Conservation (phyloP, 495 filamentous ascomycete genomes). For the Podospora pseudocomata region DNA sequence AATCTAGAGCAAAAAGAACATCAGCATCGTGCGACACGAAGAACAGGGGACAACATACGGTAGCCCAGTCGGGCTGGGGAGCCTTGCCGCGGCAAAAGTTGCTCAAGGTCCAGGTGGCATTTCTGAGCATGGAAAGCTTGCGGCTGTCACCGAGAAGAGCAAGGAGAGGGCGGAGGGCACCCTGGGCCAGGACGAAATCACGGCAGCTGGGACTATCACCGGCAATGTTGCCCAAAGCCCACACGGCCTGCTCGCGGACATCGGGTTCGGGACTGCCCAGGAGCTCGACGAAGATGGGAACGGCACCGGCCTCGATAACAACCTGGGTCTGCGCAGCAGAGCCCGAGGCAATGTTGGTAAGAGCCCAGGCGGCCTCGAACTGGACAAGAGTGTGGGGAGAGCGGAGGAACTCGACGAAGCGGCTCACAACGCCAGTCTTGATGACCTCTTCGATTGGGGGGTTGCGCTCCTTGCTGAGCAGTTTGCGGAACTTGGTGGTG, state of each 20-base stretch:
- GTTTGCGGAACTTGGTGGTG: constrained; percentile 98
- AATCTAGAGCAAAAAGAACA: constrained; percentile 57
- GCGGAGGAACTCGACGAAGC: constrained; percentile 97
- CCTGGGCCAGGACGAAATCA: constrained; percentile 87
- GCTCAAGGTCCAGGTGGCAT: constrained; percentile 98
- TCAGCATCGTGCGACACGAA: constrained; percentile 23
- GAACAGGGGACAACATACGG: constrained; percentile 58
- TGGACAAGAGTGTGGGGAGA: constrained; percentile 98
- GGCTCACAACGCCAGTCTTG: constrained; percentile 94
- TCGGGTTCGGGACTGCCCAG: constrained; percentile 94
- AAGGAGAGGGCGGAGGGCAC: constrained; percentile 86
- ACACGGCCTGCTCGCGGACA: constrained; percentile 97
- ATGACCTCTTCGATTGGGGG: constrained; percentile 99
- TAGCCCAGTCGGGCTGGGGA: constrained; percentile 96
- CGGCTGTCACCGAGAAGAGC: constrained; percentile 91
- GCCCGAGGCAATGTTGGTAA: constrained; percentile 99
- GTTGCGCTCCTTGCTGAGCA: constrained; percentile 97
- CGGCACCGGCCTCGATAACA: constrained; percentile 96
- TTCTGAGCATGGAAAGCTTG: constrained; percentile 98
- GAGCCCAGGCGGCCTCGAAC: constrained; percentile 98
- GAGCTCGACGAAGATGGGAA: constrained; percentile 97
- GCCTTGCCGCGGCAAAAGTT: constrained; percentile 99
- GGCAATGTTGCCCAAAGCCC: constrained; percentile 98
- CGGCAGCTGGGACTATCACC: constrained; percentile 96
- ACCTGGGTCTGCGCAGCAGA: constrained; percentile 97